Base-by-base conservation (phyloP, 139 green algal species). In the Bryopsis sp. region DNA sequence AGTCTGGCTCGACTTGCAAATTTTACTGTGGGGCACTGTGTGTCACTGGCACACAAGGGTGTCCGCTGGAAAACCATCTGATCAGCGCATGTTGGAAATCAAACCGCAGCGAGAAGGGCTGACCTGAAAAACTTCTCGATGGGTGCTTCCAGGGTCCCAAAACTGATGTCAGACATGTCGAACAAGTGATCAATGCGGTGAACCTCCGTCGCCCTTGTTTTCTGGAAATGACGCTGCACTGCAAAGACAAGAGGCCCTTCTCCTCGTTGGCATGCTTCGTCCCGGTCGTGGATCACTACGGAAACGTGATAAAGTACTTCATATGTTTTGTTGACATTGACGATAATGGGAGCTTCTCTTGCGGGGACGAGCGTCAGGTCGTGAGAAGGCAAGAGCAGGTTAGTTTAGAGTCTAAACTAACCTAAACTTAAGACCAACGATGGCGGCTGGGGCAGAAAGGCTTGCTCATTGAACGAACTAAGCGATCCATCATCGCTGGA, bases 291-390 rank as follows among this genome's bases (percentile, higher is more conserved):
- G 34, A 67, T 31, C 59, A 67, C 31, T 39, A 28, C 59, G 7
- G 31, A 7, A 26, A 67, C 59, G 28, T 26, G 5, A 7, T 46
- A 47, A 67, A 67, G 59, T 61, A 61, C 50, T 8, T 61, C 33
- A 31, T 8, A 33, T 26, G 32, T 15, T 26, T 67, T 31, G 33
- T 6, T 26, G n/a, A 24, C 7, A 31, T 26, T 4, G 33, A 47
- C 59, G 19, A 33, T n/a, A 19, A 39, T 22, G 22, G 43, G 15
- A 15, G 28, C 31, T 46, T 15, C 11, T 24, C 7, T 4, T 39
- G 15, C 59, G 59, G 4, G 59, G 54, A 63, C 11, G n/a, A 63
- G 54, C 11, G n/a, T 8, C n/a, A 35, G 7, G 8, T 63, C 59
- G 29, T 47, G 24, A 26, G 31, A 26, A 11, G 31, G 33, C 31